Percentiles rank a stretch among this genome's conserved stretches.
These are phyloP conservation scores for Coniophora puteana DNA, from an alignment of 1,284 basidiomycete species.

Conservation along the genomic window DNA sequence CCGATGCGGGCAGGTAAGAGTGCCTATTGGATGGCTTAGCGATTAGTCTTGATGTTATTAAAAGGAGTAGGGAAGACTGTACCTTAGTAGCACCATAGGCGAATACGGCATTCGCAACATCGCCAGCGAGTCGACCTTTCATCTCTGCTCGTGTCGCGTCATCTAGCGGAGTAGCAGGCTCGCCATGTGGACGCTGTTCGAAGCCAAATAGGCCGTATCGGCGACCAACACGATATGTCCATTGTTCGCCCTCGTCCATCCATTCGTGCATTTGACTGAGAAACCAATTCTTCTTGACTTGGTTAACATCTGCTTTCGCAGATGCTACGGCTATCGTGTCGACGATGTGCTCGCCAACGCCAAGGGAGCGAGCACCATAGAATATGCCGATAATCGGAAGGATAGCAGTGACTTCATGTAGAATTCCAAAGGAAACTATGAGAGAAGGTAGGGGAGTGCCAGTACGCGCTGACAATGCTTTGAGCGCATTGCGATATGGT, in stretches of 20 bases:
- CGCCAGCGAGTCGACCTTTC: slow-evolving; percentile 53
- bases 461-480: slow-evolving; percentile 57
- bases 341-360: slow-evolving; percentile 70
- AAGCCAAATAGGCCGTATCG: slow-evolving; percentile 84
- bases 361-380: slow-evolving; percentile 64
- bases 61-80: slow-evolving; percentile 16
- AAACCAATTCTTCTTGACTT: slow-evolving; percentile 13
- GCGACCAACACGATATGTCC: slow-evolving; percentile 70
- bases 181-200: slow-evolving; percentile 57
- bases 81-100: slow-evolving; percentile 88
- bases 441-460: slow-evolving; percentile 77
- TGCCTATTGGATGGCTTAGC: slow-evolving; percentile 45
- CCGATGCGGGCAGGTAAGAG: slow-evolving; percentile 76
- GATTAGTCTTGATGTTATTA: neutral
- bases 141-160: slow-evolving; percentile 80
- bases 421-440: slow-evolving; percentile 72
- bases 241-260: slow-evolving; percentile 71
- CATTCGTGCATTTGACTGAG: slow-evolving; percentile 45
- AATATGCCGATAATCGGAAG: slow-evolving; percentile 77
- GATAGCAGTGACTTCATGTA: slow-evolving; percentile 88
- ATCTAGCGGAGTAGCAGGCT: slow-evolving; percentile 76
- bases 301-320: slow-evolving; percentile 17
- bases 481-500: slow-evolving; percentile 49
- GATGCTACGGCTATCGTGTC: slow-evolving; percentile 17
- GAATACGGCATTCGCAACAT: slow-evolving; percentile 74